These are phyloP conservation scores for Ogataea naganishii DNA, from an alignment of 805 yeast genomes.

Conservation along the genomic window DNA sequence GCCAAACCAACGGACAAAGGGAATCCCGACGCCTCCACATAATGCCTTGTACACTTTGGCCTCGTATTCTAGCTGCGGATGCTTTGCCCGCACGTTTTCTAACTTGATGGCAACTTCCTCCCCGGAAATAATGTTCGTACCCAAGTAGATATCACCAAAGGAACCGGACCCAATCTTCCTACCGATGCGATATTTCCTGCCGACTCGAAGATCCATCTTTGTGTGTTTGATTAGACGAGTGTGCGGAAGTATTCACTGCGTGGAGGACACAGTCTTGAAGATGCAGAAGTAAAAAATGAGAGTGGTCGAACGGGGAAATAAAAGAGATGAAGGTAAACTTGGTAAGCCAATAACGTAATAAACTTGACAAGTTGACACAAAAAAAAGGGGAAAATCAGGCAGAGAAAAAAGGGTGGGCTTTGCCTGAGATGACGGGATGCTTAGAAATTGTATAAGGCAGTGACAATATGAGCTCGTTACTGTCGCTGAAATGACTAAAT, in stretches of 20 bases:
- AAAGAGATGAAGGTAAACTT: too few species aligned
- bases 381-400: too few species aligned
- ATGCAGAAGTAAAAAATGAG: too few species aligned
- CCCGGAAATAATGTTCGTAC: conserved; percentile 89
- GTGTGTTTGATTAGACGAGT: conserved; percentile 5
- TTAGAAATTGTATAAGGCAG: too few species aligned
- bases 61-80: conserved; percentile 95
- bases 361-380: too few species aligned
- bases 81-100: conserved; percentile 84
- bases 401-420: too few species aligned
- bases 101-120: conserved; percentile 97
- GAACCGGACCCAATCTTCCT: conserved; percentile 96
- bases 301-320: too few species aligned
- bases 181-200: conserved; percentile 89
- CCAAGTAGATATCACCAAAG: conserved; percentile 92
- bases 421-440: too few species aligned
- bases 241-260: conserved; percentile 19
- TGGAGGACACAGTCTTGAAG: conserved; percentile 36
- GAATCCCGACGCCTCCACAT: conserved; percentile 95
- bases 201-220: conserved; percentile 68
- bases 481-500: too few species aligned
- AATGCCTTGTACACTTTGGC: conserved; percentile 91
- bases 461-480: too few species aligned
- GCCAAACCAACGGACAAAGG: conserved; percentile 95
- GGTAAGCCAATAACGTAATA: too few species aligned